phyloP scores from a whole-genome alignment of 164 flowering plant species.

The Umbilicus rupestris region DNA sequence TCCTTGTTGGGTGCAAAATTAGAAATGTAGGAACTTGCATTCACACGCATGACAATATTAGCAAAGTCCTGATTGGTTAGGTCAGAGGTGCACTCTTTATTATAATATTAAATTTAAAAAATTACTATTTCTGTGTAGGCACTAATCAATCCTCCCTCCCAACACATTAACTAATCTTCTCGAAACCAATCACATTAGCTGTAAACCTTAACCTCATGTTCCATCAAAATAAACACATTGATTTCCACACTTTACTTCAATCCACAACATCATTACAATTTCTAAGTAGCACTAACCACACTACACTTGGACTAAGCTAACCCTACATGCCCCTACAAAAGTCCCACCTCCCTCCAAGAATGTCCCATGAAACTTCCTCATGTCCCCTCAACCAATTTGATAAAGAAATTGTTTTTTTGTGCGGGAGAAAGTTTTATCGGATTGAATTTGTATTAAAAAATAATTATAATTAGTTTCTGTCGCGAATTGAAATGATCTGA shows the following conservation, averaged over 20 bases:
- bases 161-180: not conserved
- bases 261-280: not conserved
- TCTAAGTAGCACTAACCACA: not conserved
- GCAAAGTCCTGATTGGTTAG: not conserved
- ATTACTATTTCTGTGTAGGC: not conserved
- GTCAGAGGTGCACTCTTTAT: not conserved
- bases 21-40: not conserved
- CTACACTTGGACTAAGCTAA: not conserved
- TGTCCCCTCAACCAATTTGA: not conserved
- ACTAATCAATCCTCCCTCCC: not conserved
- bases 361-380: conserved; percentile 6
- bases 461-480: no score
- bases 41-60: not conserved
- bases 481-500: no score
- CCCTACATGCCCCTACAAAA: not conserved
- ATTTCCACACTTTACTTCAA: not conserved
- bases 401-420: no score
- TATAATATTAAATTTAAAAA: not conserved
- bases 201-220: conserved; percentile 1
- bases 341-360: not conserved
- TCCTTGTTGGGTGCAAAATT: not conserved
- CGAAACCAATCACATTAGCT: conserved; percentile 6
- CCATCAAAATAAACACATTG: conserved; percentile 1
- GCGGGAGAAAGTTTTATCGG: no score
- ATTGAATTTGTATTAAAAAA: no score